Percentiles rank a stretch among this genome's conserved stretches.
phyloP scores from a whole-genome alignment of 306 rosid genomes.

The Dryas drummondii region DNA sequence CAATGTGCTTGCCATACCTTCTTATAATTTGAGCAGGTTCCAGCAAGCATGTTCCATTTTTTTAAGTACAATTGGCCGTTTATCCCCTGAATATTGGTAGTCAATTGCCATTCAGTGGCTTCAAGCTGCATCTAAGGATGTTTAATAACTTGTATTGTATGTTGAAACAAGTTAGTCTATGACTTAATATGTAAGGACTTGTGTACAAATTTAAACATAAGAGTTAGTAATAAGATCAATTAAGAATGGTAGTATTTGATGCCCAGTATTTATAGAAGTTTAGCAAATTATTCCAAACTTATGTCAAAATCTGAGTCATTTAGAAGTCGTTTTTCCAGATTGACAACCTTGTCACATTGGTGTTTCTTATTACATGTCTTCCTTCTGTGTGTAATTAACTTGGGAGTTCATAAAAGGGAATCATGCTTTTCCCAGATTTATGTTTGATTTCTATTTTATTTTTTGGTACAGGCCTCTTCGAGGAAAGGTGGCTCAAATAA shows the following conservation, averaged over 20 bases:
- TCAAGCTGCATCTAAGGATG: background rate
- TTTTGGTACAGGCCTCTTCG: constrained; percentile 54
- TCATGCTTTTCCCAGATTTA: background rate
- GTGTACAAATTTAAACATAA: background rate
- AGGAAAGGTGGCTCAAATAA: constrained; percentile 42
- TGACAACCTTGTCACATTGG: background rate
- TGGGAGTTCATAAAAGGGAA: background rate
- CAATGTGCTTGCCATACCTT: background rate
- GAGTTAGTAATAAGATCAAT: background rate
- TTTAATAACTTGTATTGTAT: background rate
- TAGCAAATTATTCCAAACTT: too few species aligned
- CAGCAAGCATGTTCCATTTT: background rate
- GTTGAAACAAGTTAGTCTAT: background rate
- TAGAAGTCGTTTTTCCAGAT: background rate
- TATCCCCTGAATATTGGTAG: background rate
- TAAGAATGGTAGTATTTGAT: background rate
- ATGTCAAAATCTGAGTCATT: too few species aligned
- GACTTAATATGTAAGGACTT: background rate
- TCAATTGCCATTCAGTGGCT: background rate
- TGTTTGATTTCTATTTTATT: background rate
- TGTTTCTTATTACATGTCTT: background rate
- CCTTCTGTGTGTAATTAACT: background rate
- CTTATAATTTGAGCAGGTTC: constrained; percentile 5
- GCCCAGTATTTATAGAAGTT: background rate
- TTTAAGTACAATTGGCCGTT: background rate